Evolutionary conservation across 768 basidiomycete genomes (phyloP), one percentile per base, ranked within the genome.

Genomic region (Tylopilus vinaceipallidus): DNA sequence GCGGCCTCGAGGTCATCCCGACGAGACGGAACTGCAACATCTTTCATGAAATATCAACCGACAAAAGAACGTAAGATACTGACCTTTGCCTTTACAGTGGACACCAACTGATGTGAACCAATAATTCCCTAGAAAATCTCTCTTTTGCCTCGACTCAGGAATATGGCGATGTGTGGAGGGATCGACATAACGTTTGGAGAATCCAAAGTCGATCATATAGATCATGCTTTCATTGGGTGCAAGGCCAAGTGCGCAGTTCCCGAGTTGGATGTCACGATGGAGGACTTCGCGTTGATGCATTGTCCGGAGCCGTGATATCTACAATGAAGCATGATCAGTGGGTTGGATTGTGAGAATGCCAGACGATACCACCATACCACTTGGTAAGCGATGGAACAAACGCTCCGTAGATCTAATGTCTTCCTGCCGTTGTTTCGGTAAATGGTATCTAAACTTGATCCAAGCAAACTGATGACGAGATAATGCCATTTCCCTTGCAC

Each of bases 201-300:
- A 91, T 13, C 88, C 88, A 62, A 91, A 90, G 64, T 91, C 88
- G 57, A 91, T 91, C 86, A 90, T 85, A 59, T 88, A 90, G 53
- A 91, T 73, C 32, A 69, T 75, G 44, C 74, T 74, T 13, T 84
- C 73, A 53, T 86, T 70, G 1, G 84, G 81, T 4, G 75, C 66
- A 42, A 76, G 71, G 13, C 88, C 88, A 45, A 89, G 63, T 3
- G 80, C 81, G 56, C 83, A 85, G 62, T 91, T 91, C 2, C 88
- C 88, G 7, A 89, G 77, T 53, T 91, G 88, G 42, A 91, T 83
- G 54, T 91, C 88, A 8, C 88, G 79, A 60, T 90, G 88, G 26
- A 90, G 72, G 30, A 91, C 74, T 12, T 86, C 88, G 26, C 81
- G 77, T 11, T 72, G 71, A 63, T 91, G 88, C 87, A 91, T 89